Base-by-base conservation (phyloP, 2,329 filamentous ascomycete genomes). In the Dendrostoma leiphaemia region DNA sequence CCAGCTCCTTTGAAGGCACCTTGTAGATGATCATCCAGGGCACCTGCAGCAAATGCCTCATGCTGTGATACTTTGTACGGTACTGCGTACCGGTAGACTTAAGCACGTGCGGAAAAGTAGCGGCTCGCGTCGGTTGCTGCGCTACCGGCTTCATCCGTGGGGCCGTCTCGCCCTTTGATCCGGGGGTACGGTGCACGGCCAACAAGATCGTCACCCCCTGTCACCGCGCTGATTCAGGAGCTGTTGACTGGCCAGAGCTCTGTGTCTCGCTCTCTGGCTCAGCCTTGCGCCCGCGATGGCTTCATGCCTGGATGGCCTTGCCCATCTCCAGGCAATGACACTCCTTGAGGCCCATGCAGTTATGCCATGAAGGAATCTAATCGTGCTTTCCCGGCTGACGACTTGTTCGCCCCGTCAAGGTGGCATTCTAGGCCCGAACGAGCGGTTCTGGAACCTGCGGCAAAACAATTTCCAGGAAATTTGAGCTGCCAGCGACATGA, bases 201-300 rank as follows among this genome's bases (percentile, higher is more conserved):
- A 38, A 49, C 23, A 15, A n/a, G 13, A 0, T 12, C 10, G 17
- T 19, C 15, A 7, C 8, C n/a, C 44, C 38, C 23, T 45, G 46
- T 50, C 47, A 50, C 49, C 38, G 43, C 21, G 50, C 55, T 57
- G 47, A 54, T 48, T 50, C 35, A 44, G 43, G 34, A 19, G 44
- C 46, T 35, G 32, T 45, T 57, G 32, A 54, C 47, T 57, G 55
- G 55, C 37, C 40, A 41, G 37, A n/a, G n/a, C n/a, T n/a, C n/a
- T n/a, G n/a, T n/a, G n/a, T n/a, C n/a, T n/a, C n/a, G n/a, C n/a
- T n/a, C n/a, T n/a, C n/a, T n/a, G 46, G 37, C 44, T 44, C 44
- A 53, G 44, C 49, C 49, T 48, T 48, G 35, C 31, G 40, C 44
- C 32, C n/a, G 31, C 31, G 15, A n/a, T 19, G 13, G 23, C 37